Percentiles rank a stretch among this genome's conserved stretches.
These are phyloP conservation scores for Colletotrichum sp. DNA, from an alignment of 2,329 filamentous ascomycete species.

Conservation along the genomic window DNA sequence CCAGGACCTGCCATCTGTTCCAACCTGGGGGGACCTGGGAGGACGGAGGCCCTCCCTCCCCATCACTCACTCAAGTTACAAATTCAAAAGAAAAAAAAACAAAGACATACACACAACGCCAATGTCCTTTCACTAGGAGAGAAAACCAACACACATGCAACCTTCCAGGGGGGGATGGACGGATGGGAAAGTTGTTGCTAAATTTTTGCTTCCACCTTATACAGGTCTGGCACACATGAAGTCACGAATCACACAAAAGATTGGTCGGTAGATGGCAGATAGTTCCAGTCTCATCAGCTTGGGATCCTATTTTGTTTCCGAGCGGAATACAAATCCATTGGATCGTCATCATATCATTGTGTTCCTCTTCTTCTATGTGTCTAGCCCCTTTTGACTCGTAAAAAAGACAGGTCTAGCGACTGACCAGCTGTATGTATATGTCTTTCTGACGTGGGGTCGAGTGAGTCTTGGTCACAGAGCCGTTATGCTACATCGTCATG, in stretches of 20 bases:
- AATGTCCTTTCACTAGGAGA: background rate
- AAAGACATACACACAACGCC: background rate
- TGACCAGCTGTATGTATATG: background rate
- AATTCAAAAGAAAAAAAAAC: background rate
- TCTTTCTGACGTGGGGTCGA: background rate
- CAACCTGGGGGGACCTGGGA: background rate
- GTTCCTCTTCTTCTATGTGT: background rate
- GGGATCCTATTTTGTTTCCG: background rate
- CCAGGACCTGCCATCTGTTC: background rate
- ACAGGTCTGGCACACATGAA: constrained; percentile 11
- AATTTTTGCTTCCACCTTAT: background rate
- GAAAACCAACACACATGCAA: background rate
- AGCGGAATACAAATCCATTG: background rate
- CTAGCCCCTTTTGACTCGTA: background rate
- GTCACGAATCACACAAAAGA: constrained; percentile 5
- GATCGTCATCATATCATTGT: background rate
- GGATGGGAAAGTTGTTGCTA: background rate
- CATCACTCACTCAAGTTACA: background rate
- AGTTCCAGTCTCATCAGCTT: background rate
- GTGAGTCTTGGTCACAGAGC: background rate
- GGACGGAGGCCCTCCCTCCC: background rate
- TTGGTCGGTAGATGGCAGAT: constrained; percentile 5
- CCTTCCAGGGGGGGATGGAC: background rate
- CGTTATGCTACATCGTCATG: background rate
- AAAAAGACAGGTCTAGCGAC: background rate